Base-by-base conservation (phyloP, 108 stramenopile genomes). In the Fistulifera pelliculosa region DNA sequence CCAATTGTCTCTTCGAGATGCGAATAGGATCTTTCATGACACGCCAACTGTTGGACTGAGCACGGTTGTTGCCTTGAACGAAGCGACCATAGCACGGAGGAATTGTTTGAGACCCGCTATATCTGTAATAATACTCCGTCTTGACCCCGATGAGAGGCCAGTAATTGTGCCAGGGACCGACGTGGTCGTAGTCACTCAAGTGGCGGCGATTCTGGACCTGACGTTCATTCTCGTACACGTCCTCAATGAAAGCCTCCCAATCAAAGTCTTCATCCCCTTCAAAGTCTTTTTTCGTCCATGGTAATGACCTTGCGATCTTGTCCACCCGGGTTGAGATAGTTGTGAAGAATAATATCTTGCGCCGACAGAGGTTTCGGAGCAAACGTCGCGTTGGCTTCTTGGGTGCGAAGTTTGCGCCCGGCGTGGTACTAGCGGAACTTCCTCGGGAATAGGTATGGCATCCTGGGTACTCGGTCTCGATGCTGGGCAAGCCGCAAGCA, bases 61-160 rank as follows among this genome's bases (percentile, higher is more conserved):
- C 45, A 12, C 57, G 57, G 24, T 31, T 58, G 44, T 45, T 21
- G 25, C 57, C 57, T 3, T 2, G 23, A 27, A 26, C 23, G 47
- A 54, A 27, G 4, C 14, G 27, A 13, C 16, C 55, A 47, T 63
- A 67, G 63, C 77, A 79, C 13, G 77, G 77, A 40, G 77, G 77
- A 2, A 66, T 54, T 5, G 77, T 73, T 41, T 64, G 55, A 0
- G 72, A 63, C 19, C 73, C 77, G 17, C 64, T 60, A 47, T 74
- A 79, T 27, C 77, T 72, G 66, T 57, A 74, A 58, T 79, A 79
- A 41, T 79, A 74, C 38, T 77, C 76, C 6, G 76, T 71, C 38
- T 64, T 53, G 52, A 69, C 71, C 27, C 55, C 43, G 11, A 31
- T 27, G 22, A 54, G 27, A 6, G 69, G 58, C 38, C 54, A 70